Conservation (phyloP, 176 grass and related monocot genomes). For the Oryza officinalis region DNA sequence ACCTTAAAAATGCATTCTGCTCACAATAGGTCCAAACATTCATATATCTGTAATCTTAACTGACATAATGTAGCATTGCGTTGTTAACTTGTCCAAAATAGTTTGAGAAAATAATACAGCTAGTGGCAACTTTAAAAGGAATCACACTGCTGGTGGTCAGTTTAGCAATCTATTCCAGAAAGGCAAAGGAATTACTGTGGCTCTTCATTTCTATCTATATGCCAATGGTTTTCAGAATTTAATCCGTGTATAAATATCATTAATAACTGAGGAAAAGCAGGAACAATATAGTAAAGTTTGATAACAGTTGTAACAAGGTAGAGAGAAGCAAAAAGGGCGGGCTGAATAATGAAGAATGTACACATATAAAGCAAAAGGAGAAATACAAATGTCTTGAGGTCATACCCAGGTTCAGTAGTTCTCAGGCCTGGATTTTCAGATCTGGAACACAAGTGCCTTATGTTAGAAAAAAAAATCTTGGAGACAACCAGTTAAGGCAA, state of each 20-base stretch:
- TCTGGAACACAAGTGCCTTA: conserved; percentile 44
- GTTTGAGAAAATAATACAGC: not conserved
- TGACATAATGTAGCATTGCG: not conserved
- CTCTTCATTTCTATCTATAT: not conserved
- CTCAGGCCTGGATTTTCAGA: conserved; percentile 22
- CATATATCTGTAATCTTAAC: not conserved
- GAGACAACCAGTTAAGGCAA: not conserved
- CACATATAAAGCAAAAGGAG: not conserved
- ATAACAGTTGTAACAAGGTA: not conserved
- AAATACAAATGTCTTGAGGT: not conserved
- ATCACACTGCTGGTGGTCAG: not conserved
- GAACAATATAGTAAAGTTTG: conserved; percentile 9
- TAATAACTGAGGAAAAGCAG: not conserved
- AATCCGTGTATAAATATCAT: not conserved
- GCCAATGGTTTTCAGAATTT: not conserved
- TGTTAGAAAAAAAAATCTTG: conserved; percentile 24
- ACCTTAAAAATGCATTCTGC: not conserved
- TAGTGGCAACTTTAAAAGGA: not conserved
- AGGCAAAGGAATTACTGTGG: not conserved
- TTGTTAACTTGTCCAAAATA: not conserved
- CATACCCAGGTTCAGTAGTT: conserved; percentile 56
- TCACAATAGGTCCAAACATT: not conserved
- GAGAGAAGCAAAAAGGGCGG: not conserved
- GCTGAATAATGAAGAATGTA: not conserved
- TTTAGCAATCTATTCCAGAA: not conserved